These are phyloP conservation scores for Leishmania aethiopica DNA, from an alignment of 208 protist species.

Conservation along the genomic window DNA sequence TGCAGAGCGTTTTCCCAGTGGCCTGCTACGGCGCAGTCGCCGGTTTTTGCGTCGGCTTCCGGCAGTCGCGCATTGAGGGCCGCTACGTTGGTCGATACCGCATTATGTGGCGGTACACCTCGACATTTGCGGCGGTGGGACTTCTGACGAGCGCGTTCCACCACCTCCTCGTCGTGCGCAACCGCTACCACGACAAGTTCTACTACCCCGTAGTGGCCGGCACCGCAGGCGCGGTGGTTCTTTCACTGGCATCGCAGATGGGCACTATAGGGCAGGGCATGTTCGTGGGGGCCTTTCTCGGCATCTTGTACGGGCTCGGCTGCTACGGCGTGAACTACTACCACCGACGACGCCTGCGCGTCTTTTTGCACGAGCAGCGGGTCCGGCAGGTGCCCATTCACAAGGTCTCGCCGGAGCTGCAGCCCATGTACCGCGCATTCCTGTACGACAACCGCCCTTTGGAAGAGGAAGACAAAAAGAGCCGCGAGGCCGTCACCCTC, in stretches of 20 bases:
- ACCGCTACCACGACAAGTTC: conserved; percentile 77
- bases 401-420: conserved; percentile 83
- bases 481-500: conserved; percentile 56
- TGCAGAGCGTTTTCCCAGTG: conserved; percentile 83
- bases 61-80: conserved; percentile 71
- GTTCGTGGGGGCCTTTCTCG: conserved; percentile 71
- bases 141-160: conserved; percentile 76
- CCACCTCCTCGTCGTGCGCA: conserved; percentile 77
- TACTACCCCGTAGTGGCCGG: conserved; percentile 80
- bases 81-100: conserved; percentile 81
- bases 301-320: conserved; percentile 68
- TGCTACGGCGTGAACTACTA: conserved; percentile 84
- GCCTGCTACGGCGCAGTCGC: conserved; percentile 63
- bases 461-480: conserved; percentile 59
- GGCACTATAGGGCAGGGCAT: conserved; percentile 67
- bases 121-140: conserved; percentile 73
- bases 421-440: conserved; percentile 84
- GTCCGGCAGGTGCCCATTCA: conserved; percentile 78
- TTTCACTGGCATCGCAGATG: conserved; percentile 74
- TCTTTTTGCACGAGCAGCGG: conserved; percentile 82
- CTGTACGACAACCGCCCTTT: conserved; percentile 83
- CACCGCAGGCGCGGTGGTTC: conserved; percentile 36
- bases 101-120: conserved; percentile 84
- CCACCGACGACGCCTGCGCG: conserved; percentile 56
- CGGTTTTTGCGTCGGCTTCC: conserved; percentile 72